Base-by-base conservation (phyloP, 495 filamentous ascomycete species). In the Penicillium chermesinum region DNA sequence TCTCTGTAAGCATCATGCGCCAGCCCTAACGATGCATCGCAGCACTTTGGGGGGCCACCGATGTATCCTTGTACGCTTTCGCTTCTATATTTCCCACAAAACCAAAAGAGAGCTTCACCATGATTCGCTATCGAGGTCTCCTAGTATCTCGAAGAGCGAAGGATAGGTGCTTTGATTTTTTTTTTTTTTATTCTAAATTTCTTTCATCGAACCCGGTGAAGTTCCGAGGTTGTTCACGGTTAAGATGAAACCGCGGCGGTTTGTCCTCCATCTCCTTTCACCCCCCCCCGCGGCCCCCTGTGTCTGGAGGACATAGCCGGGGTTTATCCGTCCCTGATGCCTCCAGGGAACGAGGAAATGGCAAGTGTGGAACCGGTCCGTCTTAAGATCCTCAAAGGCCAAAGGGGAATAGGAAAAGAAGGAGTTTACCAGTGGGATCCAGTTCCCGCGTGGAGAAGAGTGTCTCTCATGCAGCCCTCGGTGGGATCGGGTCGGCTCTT, bases 221-320 rank as follows among this genome's bases (percentile, higher is more conserved):
- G 38, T 25, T 41, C 38, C 38, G 38, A 40, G 38, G 38, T 22
- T 14, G 3, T 38, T 21, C 38, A 25, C 38, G 7, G 19, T 33
- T 34, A 43, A 43, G 41, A 32, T 43, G 41, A 43, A 43, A 43
- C 41, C 41, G 41, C 25, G 12, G 25, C 27, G 38, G 19, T 41
- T 41, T 41, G 22, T 25, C 38, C n/a, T 41, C 9, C 13, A 13
- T 19, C 10, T 8, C 15, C 38, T 30, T 30, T 10, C 25, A 30
- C 10, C 25, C 4, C 10, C 25, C 25, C 10, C 4, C 25, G 10
- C 4, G 25, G 10, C 10, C 4, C 25, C 4, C 4, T 4, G 10
- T 30, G 25, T 5, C 10, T 30, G 25, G 5, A 30, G 25, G 25
- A 30, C 25, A 4, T 30, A 4, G 25, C 25, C 25, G n/a, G n/a